Evolutionary conservation across 306 rosid genomes (phyloP).

Genomic region (Lathyrus tuberosus): DNA sequence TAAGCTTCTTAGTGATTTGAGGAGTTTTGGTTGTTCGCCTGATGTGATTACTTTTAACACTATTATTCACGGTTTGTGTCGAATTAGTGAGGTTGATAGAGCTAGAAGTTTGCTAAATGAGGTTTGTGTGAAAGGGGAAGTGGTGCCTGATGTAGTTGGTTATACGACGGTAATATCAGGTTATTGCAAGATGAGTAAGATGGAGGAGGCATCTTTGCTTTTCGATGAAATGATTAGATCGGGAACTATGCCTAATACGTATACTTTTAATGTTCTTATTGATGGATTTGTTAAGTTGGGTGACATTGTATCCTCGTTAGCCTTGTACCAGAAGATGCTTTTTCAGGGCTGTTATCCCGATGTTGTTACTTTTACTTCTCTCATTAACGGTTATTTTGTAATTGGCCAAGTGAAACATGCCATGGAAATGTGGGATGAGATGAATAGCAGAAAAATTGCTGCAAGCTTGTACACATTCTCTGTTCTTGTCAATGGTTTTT

Average conservation of each 20-base stretch:
- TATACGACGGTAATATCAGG: conserved; percentile 72
- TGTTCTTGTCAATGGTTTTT: conserved; percentile 63
- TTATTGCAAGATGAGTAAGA: conserved; percentile 62
- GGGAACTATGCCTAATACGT: conserved; percentile 56
- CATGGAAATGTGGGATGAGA: conserved; percentile 67
- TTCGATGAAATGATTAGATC: conserved; percentile 59
- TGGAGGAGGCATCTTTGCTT: conserved; percentile 59
- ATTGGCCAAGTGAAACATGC: conserved; percentile 56
- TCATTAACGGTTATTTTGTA: conserved; percentile 66
- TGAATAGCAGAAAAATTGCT: conserved; percentile 50
- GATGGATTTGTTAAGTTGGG: conserved; percentile 71
- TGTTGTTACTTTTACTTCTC: conserved; percentile 68
- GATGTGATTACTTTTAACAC: conserved; percentile 66
- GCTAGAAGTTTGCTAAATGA: conserved; percentile 60
- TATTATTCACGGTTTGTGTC: conserved; percentile 70
- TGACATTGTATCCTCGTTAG: conserved; percentile 55
- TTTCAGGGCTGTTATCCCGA: conserved; percentile 54
- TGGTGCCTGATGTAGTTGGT: conserved; percentile 61
- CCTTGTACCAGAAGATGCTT: conserved; percentile 57
- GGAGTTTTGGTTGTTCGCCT: conserved; percentile 59
- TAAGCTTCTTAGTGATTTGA: conserved; percentile 57
- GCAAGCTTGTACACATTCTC: conserved; percentile 68
- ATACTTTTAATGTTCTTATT: conserved; percentile 70
- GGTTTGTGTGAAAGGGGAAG: conserved; percentile 44
- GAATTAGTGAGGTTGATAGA: conserved; percentile 52